These are phyloP conservation scores for Scenedesmus sp. DNA, from an alignment of 163 green algal genomes.

Conservation along the genomic window DNA sequence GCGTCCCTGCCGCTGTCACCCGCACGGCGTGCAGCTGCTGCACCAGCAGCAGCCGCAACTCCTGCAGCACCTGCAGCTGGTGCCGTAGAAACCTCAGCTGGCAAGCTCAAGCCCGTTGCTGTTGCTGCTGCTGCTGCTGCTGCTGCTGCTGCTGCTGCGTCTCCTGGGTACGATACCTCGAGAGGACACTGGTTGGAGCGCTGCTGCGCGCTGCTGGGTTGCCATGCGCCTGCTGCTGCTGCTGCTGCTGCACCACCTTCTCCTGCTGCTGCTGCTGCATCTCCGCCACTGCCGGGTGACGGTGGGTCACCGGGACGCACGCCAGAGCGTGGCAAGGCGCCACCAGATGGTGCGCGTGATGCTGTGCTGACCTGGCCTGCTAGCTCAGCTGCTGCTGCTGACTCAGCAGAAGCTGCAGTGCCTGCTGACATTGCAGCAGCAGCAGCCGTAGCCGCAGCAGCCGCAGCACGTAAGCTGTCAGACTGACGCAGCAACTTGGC, in stretches of 20 bases:
- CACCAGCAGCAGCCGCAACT: background rate
- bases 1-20: background rate
- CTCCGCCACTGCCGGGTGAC: background rate
- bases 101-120: background rate
- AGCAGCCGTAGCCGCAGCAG: background rate
- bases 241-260: background rate
- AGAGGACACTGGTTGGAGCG: background rate
- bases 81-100: background rate
- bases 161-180: background rate
- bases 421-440: background rate
- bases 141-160: background rate
- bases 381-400: background rate
- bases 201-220: background rate
- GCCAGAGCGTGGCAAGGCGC: background rate
- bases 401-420: background rate
- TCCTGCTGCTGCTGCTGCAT: background rate
- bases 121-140: slow-evolving; percentile 19
- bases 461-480: background rate
- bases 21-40: background rate
- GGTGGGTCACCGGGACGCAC: background rate
- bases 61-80: background rate
- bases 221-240: background rate
- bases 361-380: background rate
- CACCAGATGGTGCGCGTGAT: background rate
- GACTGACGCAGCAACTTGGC: background rate